phyloP scores from a whole-genome alignment of 345 rosid species.

The Garcia nutans region DNA sequence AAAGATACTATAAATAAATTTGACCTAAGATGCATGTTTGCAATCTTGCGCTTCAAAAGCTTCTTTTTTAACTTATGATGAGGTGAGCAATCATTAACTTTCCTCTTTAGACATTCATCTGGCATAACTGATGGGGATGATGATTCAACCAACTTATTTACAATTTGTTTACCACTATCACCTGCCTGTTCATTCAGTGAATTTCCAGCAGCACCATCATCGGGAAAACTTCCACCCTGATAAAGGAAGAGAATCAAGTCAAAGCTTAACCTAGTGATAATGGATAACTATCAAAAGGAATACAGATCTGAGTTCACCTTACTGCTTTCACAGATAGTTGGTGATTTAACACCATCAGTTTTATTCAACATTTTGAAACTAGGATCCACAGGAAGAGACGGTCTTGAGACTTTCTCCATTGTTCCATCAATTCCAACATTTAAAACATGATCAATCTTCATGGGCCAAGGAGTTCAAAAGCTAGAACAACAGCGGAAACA shows the following conservation, averaged over 20 bases:
- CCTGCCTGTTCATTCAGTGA: constrained; percentile 24
- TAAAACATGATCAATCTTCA: constrained; percentile 35
- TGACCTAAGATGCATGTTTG: constrained; percentile 42
- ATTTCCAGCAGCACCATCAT: constrained; percentile 18
- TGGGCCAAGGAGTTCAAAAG: constrained; percentile 10
- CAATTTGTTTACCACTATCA: constrained; percentile 27
- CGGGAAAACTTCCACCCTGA: constrained; percentile 33
- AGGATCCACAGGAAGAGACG: constrained; percentile 3
- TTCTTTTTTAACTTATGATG: constrained; percentile 43
- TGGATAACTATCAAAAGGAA: not conserved
- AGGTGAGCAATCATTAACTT: constrained; percentile 24
- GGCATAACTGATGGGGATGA: constrained; percentile 14
- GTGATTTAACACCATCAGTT: constrained; percentile 8
- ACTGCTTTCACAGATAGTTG: constrained; percentile 14
- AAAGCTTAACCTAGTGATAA: constrained; percentile 16
- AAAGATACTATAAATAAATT: constrained; percentile 45
- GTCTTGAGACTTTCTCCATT: not conserved
- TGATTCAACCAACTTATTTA: constrained; percentile 15
- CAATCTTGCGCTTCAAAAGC: constrained; percentile 36
- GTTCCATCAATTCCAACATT: constrained; percentile 11
- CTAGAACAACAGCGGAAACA: constrained; percentile 21
- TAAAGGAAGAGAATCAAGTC: constrained; percentile 27
- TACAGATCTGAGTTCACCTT: constrained; percentile 26
- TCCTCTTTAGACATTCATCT: constrained; percentile 21
- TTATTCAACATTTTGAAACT: constrained; percentile 10